Conservation (phyloP, 2,329 filamentous ascomycete species). For the Phialocephala sp. region DNA sequence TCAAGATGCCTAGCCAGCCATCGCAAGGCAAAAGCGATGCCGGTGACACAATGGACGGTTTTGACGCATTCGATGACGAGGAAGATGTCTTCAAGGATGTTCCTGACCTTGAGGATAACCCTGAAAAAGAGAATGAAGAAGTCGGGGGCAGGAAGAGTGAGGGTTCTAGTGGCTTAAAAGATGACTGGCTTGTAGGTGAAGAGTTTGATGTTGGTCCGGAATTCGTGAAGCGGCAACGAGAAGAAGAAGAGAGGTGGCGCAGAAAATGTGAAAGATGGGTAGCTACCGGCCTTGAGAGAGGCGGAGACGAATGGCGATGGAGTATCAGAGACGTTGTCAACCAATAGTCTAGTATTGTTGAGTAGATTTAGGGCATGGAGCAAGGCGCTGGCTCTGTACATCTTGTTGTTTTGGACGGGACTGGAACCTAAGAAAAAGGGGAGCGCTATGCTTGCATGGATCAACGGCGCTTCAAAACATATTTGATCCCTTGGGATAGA, state of each 20-base stretch:
- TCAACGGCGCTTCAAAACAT: constrained; percentile 3
- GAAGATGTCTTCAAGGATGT: constrained; percentile 95
- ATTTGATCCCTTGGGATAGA: constrained; percentile 10
- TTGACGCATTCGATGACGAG: constrained; percentile 79
- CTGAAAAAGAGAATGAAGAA: constrained; percentile 46
- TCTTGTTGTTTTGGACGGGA: neutral
- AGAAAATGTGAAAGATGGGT: constrained; percentile 90
- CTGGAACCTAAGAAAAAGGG: neutral
- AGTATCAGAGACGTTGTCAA: constrained; percentile 66
- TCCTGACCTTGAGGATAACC: constrained; percentile 81
- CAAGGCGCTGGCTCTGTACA: constrained; percentile 7
- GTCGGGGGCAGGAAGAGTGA: constrained; percentile 61
- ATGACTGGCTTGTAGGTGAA: constrained; percentile 88
- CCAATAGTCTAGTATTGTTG: constrained; percentile 12
- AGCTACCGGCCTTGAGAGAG: constrained; percentile 54
- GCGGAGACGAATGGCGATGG: constrained; percentile 77
- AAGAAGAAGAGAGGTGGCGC: constrained; percentile 91
- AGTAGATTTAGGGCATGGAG: constrained; percentile 1
- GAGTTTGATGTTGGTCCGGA: constrained; percentile 98
- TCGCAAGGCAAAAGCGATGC: constrained; percentile 53
- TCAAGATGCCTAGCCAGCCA: constrained; percentile 69
- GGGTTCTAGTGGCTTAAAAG: constrained; percentile 53
- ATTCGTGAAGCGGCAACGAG: constrained; percentile 85
- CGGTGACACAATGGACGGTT: constrained; percentile 65
- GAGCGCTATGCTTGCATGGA: constrained; percentile 8